Conservation (phyloP, 2,329 filamentous ascomycete genomes). For the Tolypocladium tundrense region DNA sequence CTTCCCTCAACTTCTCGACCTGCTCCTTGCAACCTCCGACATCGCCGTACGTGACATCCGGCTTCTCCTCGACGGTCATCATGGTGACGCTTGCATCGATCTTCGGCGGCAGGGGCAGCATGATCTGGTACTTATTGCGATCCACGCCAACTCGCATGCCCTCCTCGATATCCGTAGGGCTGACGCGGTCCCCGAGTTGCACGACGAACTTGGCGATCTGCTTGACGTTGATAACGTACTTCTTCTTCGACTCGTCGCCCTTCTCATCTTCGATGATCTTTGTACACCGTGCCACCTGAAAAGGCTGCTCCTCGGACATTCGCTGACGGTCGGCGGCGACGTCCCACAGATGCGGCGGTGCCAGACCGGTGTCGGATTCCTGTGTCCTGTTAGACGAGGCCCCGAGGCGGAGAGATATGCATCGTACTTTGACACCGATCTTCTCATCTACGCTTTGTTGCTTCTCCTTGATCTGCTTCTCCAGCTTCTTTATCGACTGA, state of each 20-base stretch:
- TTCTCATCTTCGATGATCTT: constrained; percentile 98
- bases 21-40: constrained; percentile 99
- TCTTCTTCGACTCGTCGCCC: constrained; percentile 88
- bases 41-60: constrained; percentile 97
- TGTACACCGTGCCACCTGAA: constrained; percentile 95
- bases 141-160: constrained; percentile 98
- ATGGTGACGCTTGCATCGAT: constrained; percentile 98
- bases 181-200: constrained; percentile 91
- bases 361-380: constrained; percentile 97
- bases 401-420: background rate
- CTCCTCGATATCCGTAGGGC: constrained; percentile 97
- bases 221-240: constrained; percentile 99
- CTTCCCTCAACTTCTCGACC: constrained; percentile 96
- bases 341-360: constrained; percentile 98
- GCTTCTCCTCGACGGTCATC: constrained; percentile 99
- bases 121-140: constrained; percentile 98
- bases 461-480: constrained; percentile 99
- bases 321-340: constrained; percentile 94
- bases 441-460: constrained; percentile 98
- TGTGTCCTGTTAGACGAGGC: constrained; percentile 25
- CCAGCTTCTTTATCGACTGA: constrained; percentile 86
- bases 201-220: constrained; percentile 99
- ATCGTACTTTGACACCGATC: constrained; percentile 69
- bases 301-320: constrained; percentile 95
- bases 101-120: constrained; percentile 90